phyloP scores from a whole-genome alignment of 2,329 filamentous ascomycete genomes.

The Phaeosphaeria sp. region DNA sequence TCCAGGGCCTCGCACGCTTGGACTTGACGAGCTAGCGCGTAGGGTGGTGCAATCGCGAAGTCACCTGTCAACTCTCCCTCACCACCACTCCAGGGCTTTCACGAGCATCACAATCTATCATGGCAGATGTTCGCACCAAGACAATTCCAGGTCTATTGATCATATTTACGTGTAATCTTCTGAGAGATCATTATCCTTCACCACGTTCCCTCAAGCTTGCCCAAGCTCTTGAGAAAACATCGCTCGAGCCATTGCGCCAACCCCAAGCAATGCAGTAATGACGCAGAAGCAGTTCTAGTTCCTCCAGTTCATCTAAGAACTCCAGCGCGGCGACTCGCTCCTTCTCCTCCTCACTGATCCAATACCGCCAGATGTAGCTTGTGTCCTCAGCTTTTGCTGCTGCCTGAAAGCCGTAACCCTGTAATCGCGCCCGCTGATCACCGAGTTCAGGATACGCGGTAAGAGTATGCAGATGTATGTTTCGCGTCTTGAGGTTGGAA shows the following conservation, averaged over 20 bases:
- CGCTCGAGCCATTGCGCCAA: conserved; percentile 64
- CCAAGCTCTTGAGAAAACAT: conserved; percentile 45
- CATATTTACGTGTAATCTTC: neutral
- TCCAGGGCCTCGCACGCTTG: conserved; percentile 12
- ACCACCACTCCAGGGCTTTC: too few species aligned
- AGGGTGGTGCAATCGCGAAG: conserved; percentile 7
- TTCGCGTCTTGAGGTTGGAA: conserved; percentile 80
- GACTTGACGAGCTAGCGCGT: conserved; percentile 24
- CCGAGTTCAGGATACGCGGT: conserved; percentile 71
- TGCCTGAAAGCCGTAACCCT: conserved; percentile 67
- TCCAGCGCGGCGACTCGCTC: conserved; percentile 80
- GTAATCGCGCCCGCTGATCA: conserved; percentile 73
- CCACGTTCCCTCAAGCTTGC: conserved; percentile 23
- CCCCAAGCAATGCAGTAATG: conserved; percentile 95
- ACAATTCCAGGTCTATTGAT: neutral
- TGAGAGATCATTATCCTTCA: too few species aligned
- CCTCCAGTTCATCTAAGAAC: conserved; percentile 93
- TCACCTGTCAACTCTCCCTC: conserved; percentile 7
- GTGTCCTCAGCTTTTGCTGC: conserved; percentile 66
- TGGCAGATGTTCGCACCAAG: neutral
- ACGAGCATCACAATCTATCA: neutral
- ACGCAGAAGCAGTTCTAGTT: conserved; percentile 83
- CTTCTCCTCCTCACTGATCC: conserved; percentile 75
- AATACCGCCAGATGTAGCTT: conserved; percentile 76
- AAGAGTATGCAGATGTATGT: conserved; percentile 85